Base-by-base conservation (phyloP, 2,329 filamentous ascomycete genomes). In the Ceratocystis albifundus region DNA sequence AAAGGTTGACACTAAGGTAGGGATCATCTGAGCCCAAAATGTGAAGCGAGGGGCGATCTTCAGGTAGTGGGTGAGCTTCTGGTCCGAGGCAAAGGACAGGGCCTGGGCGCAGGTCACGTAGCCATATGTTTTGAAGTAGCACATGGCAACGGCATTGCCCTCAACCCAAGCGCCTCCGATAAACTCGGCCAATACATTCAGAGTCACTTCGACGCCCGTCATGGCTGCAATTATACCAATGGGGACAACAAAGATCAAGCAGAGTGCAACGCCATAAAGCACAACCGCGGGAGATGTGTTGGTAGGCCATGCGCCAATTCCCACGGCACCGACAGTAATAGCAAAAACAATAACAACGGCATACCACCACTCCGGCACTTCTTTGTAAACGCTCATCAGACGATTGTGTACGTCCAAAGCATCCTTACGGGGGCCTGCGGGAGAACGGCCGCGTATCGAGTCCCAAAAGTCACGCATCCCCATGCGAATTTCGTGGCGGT, bases 31-130 rank as follows among this genome's bases (percentile, higher is more conserved):
- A 0, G 82, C 82, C 25, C 76, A 74, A 70, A 86, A 86, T 2
- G 83, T 82, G 36, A 84, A 79, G 10, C 80, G 79, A 0, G 84
- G 84, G 4, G 84, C 82, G 20, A 86, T 83, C 75, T 84, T 84
- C 74, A 82, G 78, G 72, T 84, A 84, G 69, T 80, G 79, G 7
- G 78, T 79, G 15, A 80, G 77, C 72, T 80, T 80, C 45, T 79
- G 71, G 69, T 78, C 79, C 69, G 77, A 77, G 67, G 75, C 77
- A 71, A 82, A 82, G 71, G 76, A 76, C 25, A 82, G 74, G n/a
- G 80, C 79, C 68, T 82, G 79, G 0, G 79, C 77, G 64, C 78
- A 80, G 0, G 78, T 80, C 15, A 80, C 76, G 64, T 79, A 79
- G 57, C 79, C 78, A 68, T 80, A 81, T 0, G 77, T 78, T 74